Percentiles rank a stretch among this genome's conserved stretches.
Conservation (phyloP, 306 rosid genomes). For the Gillenia trifoliata region DNA sequence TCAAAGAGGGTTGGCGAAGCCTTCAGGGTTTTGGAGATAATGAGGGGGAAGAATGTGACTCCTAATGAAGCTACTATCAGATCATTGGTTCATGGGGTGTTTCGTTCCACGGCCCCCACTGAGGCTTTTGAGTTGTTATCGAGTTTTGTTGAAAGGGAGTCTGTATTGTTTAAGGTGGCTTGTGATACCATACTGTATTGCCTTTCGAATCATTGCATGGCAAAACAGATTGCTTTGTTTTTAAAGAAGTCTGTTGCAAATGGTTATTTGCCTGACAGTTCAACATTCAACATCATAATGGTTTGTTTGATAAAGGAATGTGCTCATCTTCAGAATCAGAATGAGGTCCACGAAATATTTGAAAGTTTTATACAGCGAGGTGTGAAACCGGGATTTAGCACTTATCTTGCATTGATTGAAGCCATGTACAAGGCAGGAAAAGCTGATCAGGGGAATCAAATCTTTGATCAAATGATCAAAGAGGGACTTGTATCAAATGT, state of each 20-base stretch:
- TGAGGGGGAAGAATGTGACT: slow-evolving; percentile 56
- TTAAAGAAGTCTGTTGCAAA: slow-evolving; percentile 36
- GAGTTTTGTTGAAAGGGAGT: slow-evolving; percentile 43
- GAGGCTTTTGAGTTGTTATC: slow-evolving; percentile 56
- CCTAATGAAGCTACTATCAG: slow-evolving; percentile 75
- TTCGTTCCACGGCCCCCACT: slow-evolving; percentile 50
- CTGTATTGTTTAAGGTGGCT: slow-evolving; percentile 40
- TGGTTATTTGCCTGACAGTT: slow-evolving; percentile 59
- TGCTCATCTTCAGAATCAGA: slow-evolving; percentile 25
- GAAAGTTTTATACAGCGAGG: slow-evolving; percentile 43
- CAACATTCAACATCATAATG: slow-evolving; percentile 49
- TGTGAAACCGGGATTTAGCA: slow-evolving; percentile 45
- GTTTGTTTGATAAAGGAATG: slow-evolving; percentile 60
- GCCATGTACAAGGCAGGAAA: slow-evolving; percentile 44
- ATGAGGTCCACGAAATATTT: slow-evolving; percentile 45
- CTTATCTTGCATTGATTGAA: slow-evolving; percentile 59
- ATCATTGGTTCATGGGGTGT: slow-evolving; percentile 72
- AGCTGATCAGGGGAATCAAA: slow-evolving; percentile 45
- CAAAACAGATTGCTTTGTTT: slow-evolving; percentile 43
- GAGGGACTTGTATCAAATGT: slow-evolving; percentile 55
- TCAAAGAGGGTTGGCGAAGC: slow-evolving; percentile 73
- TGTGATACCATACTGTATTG: slow-evolving; percentile 61
- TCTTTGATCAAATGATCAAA: slow-evolving; percentile 40
- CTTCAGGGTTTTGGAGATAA: slow-evolving; percentile 48
- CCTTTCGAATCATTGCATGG: slow-evolving; percentile 55